Evolutionary conservation across 306 rosid species (phyloP), one percentile per base, ranked within the genome.

Genomic region (Vicia faba): DNA sequence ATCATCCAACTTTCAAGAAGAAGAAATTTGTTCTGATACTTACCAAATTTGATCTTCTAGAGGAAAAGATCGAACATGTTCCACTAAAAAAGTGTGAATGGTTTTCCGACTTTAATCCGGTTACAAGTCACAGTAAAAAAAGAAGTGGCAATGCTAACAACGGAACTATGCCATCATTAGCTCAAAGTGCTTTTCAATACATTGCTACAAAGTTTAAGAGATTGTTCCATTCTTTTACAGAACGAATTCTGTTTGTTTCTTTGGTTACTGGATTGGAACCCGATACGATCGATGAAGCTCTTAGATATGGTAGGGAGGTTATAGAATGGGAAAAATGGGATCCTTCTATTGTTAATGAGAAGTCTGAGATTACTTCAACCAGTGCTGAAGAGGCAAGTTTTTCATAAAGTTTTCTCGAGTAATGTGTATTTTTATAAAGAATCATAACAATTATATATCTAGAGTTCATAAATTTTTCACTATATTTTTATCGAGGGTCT

Each of bases 181-280:
- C 88, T 43, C 87, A 82, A 38, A 71, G 79, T 23, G 90, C 92
- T 46, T 89, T 82, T 68, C 95, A 83, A 43, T 89, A 80, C 57
- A 69, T 91, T 71, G 96, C 95, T 9, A 44, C 71, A 65, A 89
- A 89, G 86, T 91, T 91, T 65, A 91, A 87, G 88, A 75, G 61
- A 69, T 68, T 85, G 18, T 88, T 80, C 82, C 58, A 1, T 44
- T 73, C 84, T 61, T 56, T 71, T 5, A 85, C 91, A 3, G 73
- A 16, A 28, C 54, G 81, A 56, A 91, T 79, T 72, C 78, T 91
- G 16, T 91, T 82, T 67, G 92, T 91, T 71, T 89, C 92, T 20
- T 25, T 6, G 55, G 81, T 82, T 19, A 89, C 84, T 10, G 96
- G 88, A 1, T 83, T 88, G 76, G 90, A 91, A 62, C 68, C 80